These are phyloP conservation scores for Leccinum subatratum DNA, from an alignment of 1,284 basidiomycete species.

Conservation along the genomic window DNA sequence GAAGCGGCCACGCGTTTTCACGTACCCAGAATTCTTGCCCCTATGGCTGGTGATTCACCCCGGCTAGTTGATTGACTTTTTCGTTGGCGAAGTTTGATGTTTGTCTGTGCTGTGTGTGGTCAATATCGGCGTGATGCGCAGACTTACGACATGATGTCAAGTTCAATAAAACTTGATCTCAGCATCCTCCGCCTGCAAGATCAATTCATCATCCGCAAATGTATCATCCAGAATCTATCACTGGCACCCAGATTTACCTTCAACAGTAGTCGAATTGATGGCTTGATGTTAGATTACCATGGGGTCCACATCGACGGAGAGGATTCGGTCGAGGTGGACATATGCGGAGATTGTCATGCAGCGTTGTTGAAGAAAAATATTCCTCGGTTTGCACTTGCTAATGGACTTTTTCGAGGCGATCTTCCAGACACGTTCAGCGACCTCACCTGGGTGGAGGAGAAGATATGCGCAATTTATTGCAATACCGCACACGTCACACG, in stretches of 20 bases:
- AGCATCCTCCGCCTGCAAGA: too few relatives aligned
- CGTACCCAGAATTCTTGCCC: constrained; percentile 23
- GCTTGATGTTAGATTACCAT: too few relatives aligned
- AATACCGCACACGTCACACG: neutral
- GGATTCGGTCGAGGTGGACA: too few relatives aligned
- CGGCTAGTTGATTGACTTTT: constrained; percentile 41
- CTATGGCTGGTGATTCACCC: constrained; percentile 14
- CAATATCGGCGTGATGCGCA: too few relatives aligned
- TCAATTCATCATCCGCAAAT: too few relatives aligned
- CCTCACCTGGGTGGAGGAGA: neutral
- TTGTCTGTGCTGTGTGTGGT: constrained; percentile 26
- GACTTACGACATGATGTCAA: too few relatives aligned
- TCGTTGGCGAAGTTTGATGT: constrained; percentile 53
- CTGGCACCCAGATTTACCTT: too few relatives aligned
- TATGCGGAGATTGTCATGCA: too few relatives aligned
- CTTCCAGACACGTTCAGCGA: neutral
- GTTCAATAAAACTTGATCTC: too few relatives aligned
- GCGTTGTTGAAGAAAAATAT: neutral
- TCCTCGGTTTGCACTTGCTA: neutral
- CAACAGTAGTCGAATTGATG: too few relatives aligned
- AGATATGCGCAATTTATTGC: neutral
- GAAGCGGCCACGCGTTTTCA: constrained; percentile 11
- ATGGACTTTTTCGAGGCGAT: neutral
- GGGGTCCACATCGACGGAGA: too few relatives aligned
- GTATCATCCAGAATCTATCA: too few relatives aligned